Base-by-base conservation (phyloP, 345 rosid genomes). In the Xanthoceras sorbifolium region DNA sequence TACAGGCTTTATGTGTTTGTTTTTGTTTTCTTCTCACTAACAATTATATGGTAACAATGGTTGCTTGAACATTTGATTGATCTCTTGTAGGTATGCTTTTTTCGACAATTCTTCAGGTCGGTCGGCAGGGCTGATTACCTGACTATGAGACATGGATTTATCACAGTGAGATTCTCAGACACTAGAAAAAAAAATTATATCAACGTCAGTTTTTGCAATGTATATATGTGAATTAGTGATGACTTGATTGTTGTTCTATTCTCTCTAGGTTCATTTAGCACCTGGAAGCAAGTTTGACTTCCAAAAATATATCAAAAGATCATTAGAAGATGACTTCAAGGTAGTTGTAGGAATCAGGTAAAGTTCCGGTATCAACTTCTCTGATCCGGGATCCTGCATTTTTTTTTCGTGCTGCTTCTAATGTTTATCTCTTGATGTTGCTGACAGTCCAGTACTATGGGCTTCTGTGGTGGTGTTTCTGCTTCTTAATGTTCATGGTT, bases 301-400 rank as follows among this genome's bases (percentile, higher is more conserved):
- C 70, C 99, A 91, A 74, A 92, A 96, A 70, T 96, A 96, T 68
- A 96, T 96, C 77, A 91, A 88, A 86, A 84, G 91, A 76, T 92
- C 99, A 66, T 78, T 96, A 25, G 98, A 96, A 84, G 99, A 96
- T 26, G 99, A 96, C 85, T 93, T 96, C 75, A 96, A 96, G 86
- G 92, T 92, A 71, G 95, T 93, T 11, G 99, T 96, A 1, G 99
- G 97, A 74, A 96, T 93, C 82, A 92, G 90, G 98, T 92, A 85
- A 74, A 66, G 15, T 63, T 60, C 25, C 71, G 12, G 26, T 55
- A 44, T 63, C 34, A 1, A 32, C 36, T 32, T 32, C 36, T 32
- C 36, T 32, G 36, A 11, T 10, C 12, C 8, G 46, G 57, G 4
- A 50, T 0, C 22, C 15, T 18, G 6, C 57, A 48, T 11, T 15